These are phyloP conservation scores for Rhododendron ferrugineum DNA, from an alignment of 148 eudicot genomes.

Conservation along the genomic window DNA sequence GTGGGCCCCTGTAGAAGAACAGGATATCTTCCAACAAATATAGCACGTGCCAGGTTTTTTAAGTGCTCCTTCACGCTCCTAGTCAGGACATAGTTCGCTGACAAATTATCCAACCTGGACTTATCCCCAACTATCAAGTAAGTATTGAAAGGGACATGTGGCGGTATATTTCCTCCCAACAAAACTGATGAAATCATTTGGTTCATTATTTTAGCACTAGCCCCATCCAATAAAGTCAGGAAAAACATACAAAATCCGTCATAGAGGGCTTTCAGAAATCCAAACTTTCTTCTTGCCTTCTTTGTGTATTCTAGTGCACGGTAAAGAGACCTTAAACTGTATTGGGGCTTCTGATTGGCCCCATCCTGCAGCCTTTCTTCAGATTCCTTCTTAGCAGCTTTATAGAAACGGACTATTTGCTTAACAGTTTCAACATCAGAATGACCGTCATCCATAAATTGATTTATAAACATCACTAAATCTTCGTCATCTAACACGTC, in stretches of 20 bases:
- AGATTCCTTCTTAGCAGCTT: conserved; percentile 76
- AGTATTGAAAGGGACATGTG: conserved; percentile 32
- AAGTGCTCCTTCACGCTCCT: conserved; percentile 72
- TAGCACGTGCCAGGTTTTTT: conserved; percentile 69
- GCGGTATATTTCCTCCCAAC: conserved; percentile 49
- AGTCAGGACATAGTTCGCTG: conserved; percentile 61
- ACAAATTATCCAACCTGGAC: conserved; percentile 30
- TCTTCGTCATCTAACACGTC: conserved; percentile 84
- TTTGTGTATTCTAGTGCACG: conserved; percentile 82
- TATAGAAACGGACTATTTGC: conserved; percentile 65
- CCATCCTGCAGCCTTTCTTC: conserved; percentile 91
- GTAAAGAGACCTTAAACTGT: conserved; percentile 88
- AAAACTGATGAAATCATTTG: conserved; percentile 38
- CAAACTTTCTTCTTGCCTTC: conserved; percentile 45
- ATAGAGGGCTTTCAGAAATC: conserved; percentile 56
- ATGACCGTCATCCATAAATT: conserved; percentile 44
- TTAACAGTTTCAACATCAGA: conserved; percentile 35
- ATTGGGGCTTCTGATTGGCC: conserved; percentile 96
- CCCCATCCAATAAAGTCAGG: conserved; percentile 58
- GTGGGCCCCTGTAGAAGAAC: conserved; percentile 98
- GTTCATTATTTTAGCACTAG: conserved; percentile 65
- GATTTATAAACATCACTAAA: conserved; percentile 53
- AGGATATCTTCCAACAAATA: conserved; percentile 73
- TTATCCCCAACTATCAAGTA: conserved; percentile 34
- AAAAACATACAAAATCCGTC: conserved; percentile 97